Conservation (phyloP, 1,284 basidiomycete species). For the Leccinum angustisporum region DNA sequence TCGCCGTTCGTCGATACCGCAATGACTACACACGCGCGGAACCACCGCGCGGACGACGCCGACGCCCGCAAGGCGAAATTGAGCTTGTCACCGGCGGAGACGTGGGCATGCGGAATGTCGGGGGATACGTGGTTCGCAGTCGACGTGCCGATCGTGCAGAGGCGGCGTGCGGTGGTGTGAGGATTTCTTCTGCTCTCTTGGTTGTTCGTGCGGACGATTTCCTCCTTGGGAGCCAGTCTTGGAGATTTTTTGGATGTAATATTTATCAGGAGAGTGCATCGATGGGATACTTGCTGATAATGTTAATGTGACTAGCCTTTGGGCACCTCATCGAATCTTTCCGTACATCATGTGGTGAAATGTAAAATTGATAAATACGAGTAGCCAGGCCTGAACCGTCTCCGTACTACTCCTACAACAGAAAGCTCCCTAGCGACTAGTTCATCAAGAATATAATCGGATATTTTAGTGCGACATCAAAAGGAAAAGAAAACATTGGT, state of each 20-base stretch:
- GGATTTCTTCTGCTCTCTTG: not conserved
- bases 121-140: not conserved
- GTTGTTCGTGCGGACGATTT: not conserved
- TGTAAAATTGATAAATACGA: not conserved
- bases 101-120: not conserved
- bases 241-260: not conserved
- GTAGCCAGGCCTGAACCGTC: not conserved
- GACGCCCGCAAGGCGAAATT: not conserved
- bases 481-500: not conserved
- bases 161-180: not conserved
- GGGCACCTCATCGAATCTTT: not conserved
- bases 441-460: not conserved
- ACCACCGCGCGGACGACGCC: not conserved
- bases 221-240: not conserved
- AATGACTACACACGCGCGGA: not conserved
- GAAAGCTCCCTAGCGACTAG: not conserved
- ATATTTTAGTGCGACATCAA: not conserved
- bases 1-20: not conserved
- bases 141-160: slow-evolving; percentile 1
- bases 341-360: not conserved
- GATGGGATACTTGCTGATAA: not conserved
- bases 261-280: not conserved
- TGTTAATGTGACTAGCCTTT: not conserved
- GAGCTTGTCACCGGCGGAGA: not conserved
- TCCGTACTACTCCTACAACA: not conserved